Conservation (phyloP, 108 stramenopile species). For the Mediolabrus comicus region DNA sequence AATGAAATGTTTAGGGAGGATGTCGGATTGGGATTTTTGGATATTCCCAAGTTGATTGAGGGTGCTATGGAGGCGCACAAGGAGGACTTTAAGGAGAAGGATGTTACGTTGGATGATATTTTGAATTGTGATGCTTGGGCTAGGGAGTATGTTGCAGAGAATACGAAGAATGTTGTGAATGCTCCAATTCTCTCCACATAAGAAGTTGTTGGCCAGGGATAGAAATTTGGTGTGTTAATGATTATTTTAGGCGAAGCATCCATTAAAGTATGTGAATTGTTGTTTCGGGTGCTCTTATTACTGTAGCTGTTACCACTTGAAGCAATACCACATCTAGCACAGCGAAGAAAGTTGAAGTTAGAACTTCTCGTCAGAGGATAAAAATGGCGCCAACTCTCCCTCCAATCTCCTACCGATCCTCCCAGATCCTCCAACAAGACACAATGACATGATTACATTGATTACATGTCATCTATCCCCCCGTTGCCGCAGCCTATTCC, state of each 20-base stretch:
- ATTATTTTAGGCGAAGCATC: too few species aligned
- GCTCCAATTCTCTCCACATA: conserved; percentile 1
- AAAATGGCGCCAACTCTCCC: too few species aligned
- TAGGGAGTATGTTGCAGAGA: conserved; percentile 69
- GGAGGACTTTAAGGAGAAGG: conserved; percentile 77
- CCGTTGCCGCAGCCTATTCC: not conserved
- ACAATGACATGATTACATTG: too few species aligned
- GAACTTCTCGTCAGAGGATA: too few species aligned
- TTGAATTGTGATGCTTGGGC: conserved; percentile 91
- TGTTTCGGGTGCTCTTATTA: too few species aligned
- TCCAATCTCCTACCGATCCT: too few species aligned
- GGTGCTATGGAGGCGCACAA: conserved; percentile 94
- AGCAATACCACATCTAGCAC: too few species aligned
- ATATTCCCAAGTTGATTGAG: conserved; percentile 92
- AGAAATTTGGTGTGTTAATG: not conserved
- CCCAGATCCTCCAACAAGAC: too few species aligned
- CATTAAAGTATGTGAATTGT: too few species aligned
- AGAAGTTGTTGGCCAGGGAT: not conserved
- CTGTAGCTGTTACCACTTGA: too few species aligned
- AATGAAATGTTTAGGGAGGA: conserved; percentile 95
- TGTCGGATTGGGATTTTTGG: conserved; percentile 86
- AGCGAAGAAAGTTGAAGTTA: too few species aligned
- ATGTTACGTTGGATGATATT: conserved; percentile 91
- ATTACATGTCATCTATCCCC: too few species aligned
- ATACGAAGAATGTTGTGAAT: conserved; percentile 50